Conservation (phyloP, 1,284 basidiomycete species). For the Austroboletus niveus region DNA sequence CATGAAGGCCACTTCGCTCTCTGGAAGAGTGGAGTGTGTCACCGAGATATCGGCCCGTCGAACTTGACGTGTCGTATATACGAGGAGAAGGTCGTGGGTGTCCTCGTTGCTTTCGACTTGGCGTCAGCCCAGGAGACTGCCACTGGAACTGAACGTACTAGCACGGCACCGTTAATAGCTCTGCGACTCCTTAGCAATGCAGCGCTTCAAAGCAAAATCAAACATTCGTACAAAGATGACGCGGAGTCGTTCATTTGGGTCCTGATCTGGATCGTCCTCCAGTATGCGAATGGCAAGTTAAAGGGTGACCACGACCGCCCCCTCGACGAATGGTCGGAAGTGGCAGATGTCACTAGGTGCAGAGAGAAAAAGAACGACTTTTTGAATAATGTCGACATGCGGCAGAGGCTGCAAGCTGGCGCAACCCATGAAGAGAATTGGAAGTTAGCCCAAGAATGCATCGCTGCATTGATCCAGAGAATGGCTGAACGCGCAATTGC, state of each 20-base stretch:
- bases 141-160: not conserved
- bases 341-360: not conserved
- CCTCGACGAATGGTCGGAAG: conserved; percentile 5
- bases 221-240: not conserved
- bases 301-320: not conserved
- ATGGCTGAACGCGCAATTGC: too few species aligned
- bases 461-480: too few species aligned
- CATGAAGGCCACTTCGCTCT: conserved; percentile 29
- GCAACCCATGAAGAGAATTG: too few species aligned
- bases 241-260: not conserved
- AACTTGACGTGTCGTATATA: conserved; percentile 32
- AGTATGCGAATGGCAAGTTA: conserved; percentile 8
- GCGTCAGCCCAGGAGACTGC: conserved; percentile 3
- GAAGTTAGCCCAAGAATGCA: too few species aligned
- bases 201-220: not conserved
- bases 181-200: conserved; percentile 21
- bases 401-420: too few species aligned
- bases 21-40: conserved; percentile 30
- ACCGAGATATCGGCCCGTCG: conserved; percentile 31
- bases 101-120: conserved; percentile 36
- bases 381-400: not conserved
- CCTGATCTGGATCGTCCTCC: not conserved
- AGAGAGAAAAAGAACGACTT: not conserved
- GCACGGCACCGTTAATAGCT: conserved; percentile 34
- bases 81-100: conserved; percentile 9